Conservation (phyloP, 202 grass and related monocot genomes). For the Bolboschoenoplectus hybrid region DNA sequence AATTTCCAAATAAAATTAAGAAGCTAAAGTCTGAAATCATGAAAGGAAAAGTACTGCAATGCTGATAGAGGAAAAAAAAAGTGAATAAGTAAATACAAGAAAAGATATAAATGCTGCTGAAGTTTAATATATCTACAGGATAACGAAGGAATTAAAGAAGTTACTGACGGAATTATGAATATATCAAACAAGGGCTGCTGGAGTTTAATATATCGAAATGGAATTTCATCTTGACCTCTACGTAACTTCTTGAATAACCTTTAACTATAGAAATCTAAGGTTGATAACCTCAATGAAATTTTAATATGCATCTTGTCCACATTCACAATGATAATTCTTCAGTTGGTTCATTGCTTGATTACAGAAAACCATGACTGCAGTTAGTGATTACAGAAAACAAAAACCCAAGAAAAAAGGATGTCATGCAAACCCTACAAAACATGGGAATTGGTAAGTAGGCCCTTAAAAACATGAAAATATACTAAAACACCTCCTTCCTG, state of each 20-base stretch:
- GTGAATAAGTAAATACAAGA: not conserved
- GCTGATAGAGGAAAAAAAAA: not conserved
- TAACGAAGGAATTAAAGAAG: not conserved
- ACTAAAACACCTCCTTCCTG: not conserved
- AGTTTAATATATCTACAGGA: not conserved
- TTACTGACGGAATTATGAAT: not conserved
- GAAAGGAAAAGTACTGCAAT: not conserved
- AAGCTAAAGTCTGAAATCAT: not conserved
- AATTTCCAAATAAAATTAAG: not conserved
- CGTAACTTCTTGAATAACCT: not conserved
- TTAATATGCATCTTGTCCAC: not conserved
- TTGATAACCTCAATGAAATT: not conserved
- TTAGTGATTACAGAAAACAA: not conserved
- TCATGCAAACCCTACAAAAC: not conserved
- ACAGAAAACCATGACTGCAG: not conserved
- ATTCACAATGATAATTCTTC: not conserved
- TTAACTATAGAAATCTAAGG: not conserved
- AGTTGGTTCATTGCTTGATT: not conserved
- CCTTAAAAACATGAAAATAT: slow-evolving; percentile 11
- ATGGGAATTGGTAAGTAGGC: not conserved
- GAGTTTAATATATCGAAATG: not conserved
- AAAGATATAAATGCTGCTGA: not conserved
- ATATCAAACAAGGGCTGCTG: not conserved
- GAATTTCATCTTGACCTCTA: not conserved
- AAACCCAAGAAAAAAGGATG: not conserved